Evolutionary conservation across 2,329 filamentous ascomycete species (phyloP), one percentile per base, ranked within the genome.

Genomic region (Nigrograna mackinnonii): DNA sequence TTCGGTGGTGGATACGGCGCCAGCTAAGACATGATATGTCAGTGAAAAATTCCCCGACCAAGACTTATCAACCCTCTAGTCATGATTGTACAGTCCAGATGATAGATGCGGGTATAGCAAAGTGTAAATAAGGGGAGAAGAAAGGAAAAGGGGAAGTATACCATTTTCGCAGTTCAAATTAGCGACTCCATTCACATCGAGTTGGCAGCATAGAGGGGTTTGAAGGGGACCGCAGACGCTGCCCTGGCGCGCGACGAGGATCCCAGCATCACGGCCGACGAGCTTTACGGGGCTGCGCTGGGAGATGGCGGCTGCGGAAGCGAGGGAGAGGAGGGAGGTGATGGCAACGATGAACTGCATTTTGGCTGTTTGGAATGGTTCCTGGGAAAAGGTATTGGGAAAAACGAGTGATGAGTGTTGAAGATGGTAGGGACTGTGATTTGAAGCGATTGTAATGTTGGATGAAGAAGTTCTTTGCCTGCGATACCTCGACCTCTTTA

Each of bases 161-260:
- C 54, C 45, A 19, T 50, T 55, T 4, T 42, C 47, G 37, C 54
- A 57, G 44, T 49, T 47, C 35, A 55, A 26, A 28, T 55, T 49
- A 1, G 44, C 44, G 22, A 52, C 46, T 18, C 54, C 54, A 2
- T 48, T 35, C 4, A 54, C 33, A 21, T 48, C 47, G 12, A 50
- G 44, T n/a, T 55, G 47, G 46, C 54, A 57, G 46, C 54, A 57
- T 4, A 50, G 35, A 16, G 49, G 52, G 5, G 49, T 50, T 9
- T 41, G 16, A 20, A 51, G 36, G 2, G 22, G 20, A 19, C 54
- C 50, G 41, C 54, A 57, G 40, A 55, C 41, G n/a, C 13, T 22
- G 19, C 17, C 20, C 11, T 17, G 26, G 24, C 16, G 37, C n/a
- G 24, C 24, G 18, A 39, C 17, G 24, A 39, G 37, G n/a, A 13